phyloP scores from a whole-genome alignment of 768 basidiomycete genomes.

The Termitomyces titanicus region DNA sequence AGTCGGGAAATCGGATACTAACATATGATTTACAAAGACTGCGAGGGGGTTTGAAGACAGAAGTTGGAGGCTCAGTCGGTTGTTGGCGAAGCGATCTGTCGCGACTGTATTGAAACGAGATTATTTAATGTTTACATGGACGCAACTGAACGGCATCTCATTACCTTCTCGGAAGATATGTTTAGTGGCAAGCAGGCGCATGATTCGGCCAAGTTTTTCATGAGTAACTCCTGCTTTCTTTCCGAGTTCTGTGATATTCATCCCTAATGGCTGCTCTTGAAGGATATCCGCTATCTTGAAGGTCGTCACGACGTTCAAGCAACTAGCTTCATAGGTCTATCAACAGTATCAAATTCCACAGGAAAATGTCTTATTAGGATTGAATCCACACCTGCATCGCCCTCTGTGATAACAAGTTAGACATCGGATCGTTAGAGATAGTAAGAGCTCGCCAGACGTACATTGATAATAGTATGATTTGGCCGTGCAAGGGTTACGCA shows the following conservation, averaged over 20 bases:
- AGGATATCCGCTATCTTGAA: constrained; percentile 37
- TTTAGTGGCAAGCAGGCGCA: constrained; percentile 35
- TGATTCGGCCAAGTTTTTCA: constrained; percentile 33
- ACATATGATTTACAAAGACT: constrained; percentile 14
- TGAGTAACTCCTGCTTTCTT: constrained; percentile 26
- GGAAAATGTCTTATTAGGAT: neutral
- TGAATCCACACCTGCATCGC: neutral
- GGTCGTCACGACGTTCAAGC: constrained; percentile 30
- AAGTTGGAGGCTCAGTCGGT: constrained; percentile 33
- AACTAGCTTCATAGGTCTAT: constrained; percentile 29
- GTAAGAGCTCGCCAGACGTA: constrained; percentile 1
- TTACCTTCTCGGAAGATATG: constrained; percentile 34
- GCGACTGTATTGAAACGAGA: constrained; percentile 22
- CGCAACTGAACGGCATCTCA: neutral
- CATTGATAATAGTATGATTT: constrained; percentile 20
- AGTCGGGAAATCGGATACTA: neutral
- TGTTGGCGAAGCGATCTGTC: constrained; percentile 37
- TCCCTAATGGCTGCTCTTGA: constrained; percentile 28
- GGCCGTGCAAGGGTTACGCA: constrained; percentile 23
- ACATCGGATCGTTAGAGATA: neutral
- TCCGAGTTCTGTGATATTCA: constrained; percentile 30
- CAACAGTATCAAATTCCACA: neutral
- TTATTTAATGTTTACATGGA: neutral
- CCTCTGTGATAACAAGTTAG: neutral
- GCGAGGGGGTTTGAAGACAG: constrained; percentile 27